phyloP scores from a whole-genome alignment of 2,329 filamentous ascomycete species.

The Verticillium isaacii region DNA sequence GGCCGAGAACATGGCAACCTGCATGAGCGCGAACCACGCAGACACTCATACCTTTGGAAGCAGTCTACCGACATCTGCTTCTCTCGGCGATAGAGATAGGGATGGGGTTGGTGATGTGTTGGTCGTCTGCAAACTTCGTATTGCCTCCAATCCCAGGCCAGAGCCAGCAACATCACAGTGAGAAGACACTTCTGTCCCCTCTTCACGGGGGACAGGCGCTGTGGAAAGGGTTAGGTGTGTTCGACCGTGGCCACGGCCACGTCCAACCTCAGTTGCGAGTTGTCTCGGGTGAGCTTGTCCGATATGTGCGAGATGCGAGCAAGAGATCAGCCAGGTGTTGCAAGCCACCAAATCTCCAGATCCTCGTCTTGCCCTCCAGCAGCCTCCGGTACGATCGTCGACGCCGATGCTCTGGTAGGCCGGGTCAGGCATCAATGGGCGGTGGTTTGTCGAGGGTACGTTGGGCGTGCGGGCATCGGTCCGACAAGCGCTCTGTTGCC shows the following conservation, averaged over 20 bases:
- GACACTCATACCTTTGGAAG: not conserved
- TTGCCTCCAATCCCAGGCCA: slow-evolving; percentile 1
- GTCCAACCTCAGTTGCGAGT: not conserved
- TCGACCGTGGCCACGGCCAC: not conserved
- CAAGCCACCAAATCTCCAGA: not conserved
- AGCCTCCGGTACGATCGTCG: not conserved
- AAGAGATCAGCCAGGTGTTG: not conserved
- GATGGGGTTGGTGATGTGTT: not conserved
- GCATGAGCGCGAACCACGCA: not conserved
- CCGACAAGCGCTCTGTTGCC: not conserved
- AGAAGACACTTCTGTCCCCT: not conserved
- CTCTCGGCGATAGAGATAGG: not conserved
- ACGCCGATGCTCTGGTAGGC: not conserved
- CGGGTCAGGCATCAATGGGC: not conserved
- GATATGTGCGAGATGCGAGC: not conserved
- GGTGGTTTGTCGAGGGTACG: not conserved
- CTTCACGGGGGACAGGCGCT: not conserved
- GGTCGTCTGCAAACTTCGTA: not conserved
- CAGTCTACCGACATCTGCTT: not conserved
- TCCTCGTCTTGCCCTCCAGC: not conserved
- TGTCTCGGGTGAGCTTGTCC: not conserved
- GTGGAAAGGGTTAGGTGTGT: not conserved
- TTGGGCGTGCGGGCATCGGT: not conserved
- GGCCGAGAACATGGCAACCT: not conserved
- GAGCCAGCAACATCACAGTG: not conserved